Conservation (phyloP, 331 rosid species). For the Arachis monticola region DNA sequence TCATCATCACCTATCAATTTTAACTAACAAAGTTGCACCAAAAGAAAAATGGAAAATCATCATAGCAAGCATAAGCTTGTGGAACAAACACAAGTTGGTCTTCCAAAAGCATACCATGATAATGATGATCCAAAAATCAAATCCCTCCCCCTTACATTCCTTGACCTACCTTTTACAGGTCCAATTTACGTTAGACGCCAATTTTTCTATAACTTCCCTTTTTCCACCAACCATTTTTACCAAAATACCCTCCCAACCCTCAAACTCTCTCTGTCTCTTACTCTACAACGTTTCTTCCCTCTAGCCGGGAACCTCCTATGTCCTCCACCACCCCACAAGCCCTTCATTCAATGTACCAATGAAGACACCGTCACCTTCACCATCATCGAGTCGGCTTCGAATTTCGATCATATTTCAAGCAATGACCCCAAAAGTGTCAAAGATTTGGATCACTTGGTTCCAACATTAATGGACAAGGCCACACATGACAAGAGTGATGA, state of each 20-base stretch:
- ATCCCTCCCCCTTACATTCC: constrained; percentile 47
- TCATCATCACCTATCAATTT: neutral
- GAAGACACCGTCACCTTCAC: constrained; percentile 41
- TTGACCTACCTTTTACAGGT: constrained; percentile 43
- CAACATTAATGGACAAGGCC: constrained; percentile 25
- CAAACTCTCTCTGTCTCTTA: constrained; percentile 43
- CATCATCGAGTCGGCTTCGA: constrained; percentile 19
- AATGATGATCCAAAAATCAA: neutral
- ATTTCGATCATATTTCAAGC: constrained; percentile 42
- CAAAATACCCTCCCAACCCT: constrained; percentile 42
- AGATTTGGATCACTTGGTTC: constrained; percentile 39
- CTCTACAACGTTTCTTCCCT: constrained; percentile 45
- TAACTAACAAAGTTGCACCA: neutral
- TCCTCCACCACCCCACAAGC: constrained; percentile 53
- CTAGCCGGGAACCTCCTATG: constrained; percentile 58
- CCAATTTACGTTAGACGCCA: constrained; percentile 45
- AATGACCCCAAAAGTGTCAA: constrained; percentile 26
- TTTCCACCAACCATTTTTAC: neutral
- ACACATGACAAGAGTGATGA: neutral
- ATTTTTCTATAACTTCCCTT: constrained; percentile 39
- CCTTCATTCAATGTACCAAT: constrained; percentile 37
- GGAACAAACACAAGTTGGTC: constrained; percentile 26
- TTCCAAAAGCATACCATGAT: neutral
- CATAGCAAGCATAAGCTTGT: constrained; percentile 2
- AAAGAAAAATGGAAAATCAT: constrained; percentile 9